phyloP scores from a whole-genome alignment of 495 filamentous ascomycete species.

The Amorphotheca resinae region DNA sequence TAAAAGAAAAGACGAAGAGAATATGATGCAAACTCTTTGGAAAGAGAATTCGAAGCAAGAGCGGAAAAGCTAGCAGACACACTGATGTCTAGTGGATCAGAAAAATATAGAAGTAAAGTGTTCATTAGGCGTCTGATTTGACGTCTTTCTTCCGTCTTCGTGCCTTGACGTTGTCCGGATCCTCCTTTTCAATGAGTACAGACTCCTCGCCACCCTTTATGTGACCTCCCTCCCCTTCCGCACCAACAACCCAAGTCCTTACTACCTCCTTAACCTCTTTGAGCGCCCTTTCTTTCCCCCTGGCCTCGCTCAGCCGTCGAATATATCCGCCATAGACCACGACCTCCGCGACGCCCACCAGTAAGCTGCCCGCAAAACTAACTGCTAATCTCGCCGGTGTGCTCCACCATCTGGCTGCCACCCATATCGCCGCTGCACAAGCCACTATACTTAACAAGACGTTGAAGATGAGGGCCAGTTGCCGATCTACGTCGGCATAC shows the following conservation, averaged over 20 bases:
- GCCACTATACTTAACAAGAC: constrained; percentile 61
- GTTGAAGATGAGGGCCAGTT: constrained; percentile 62
- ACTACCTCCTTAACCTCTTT: constrained; percentile 35
- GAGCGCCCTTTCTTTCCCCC: constrained; percentile 46
- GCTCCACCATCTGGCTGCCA: constrained; percentile 56
- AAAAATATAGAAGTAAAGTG: too few relatives aligned
- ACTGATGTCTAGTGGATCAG: too few relatives aligned
- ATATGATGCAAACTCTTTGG: too few relatives aligned
- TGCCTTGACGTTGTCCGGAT: constrained; percentile 5
- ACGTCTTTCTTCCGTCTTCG: constrained; percentile 8
- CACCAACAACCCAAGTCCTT: constrained; percentile 20
- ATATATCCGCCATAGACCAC: constrained; percentile 81
- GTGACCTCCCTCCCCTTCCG: not conserved
- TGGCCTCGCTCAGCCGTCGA: constrained; percentile 60
- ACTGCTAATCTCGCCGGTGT: constrained; percentile 55
- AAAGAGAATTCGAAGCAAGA: too few relatives aligned
- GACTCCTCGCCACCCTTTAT: not conserved
- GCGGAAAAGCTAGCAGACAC: too few relatives aligned
- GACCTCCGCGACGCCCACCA: constrained; percentile 78
- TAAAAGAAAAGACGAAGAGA: too few relatives aligned
- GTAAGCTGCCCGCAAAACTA: constrained; percentile 50
- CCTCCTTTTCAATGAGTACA: not conserved
- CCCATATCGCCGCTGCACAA: constrained; percentile 60
- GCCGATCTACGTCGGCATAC: constrained; percentile 59
- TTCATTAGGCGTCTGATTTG: too few relatives aligned